A percentile compares a stretch with the other conserved stretches of the same genome.
Evolutionary conservation across 495 filamentous ascomycete species (phyloP).

Genomic region (Cenococcum geophilum): DNA sequence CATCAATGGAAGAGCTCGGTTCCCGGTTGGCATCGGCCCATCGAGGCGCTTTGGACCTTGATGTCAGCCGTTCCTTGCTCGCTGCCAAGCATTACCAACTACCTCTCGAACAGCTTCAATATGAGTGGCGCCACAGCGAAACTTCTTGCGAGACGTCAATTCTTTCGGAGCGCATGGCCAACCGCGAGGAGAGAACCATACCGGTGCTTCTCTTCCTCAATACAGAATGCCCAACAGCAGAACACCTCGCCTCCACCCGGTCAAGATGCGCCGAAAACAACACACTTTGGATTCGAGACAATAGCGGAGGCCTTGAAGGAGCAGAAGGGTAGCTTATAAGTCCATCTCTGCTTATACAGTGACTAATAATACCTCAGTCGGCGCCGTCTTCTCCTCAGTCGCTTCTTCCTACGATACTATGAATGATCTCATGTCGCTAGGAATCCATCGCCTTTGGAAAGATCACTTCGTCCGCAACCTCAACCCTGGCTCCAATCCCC

Average conservation of each 20-base stretch:
- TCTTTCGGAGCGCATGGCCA: slow-evolving; percentile 8
- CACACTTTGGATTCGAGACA: slow-evolving; percentile 91
- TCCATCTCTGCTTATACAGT: neutral
- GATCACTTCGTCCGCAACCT: slow-evolving; percentile 91
- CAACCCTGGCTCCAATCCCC: slow-evolving; percentile 72
- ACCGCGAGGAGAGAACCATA: slow-evolving; percentile 33
- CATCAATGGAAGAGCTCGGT: slow-evolving; percentile 17
- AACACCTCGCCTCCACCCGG: slow-evolving; percentile 33
- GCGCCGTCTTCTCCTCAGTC: slow-evolving; percentile 89
- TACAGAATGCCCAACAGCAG: slow-evolving; percentile 42
- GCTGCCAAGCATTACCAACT: slow-evolving; percentile 16
- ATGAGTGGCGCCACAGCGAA: slow-evolving; percentile 21
- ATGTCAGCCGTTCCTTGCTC: neutral
- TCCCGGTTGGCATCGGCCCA: slow-evolving; percentile 24
- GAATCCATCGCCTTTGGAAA: slow-evolving; percentile 97
- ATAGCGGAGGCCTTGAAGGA: slow-evolving; percentile 79
- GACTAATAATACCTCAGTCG: slow-evolving; percentile 50
- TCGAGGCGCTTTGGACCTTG: neutral
- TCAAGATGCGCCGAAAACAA: slow-evolving; percentile 49
- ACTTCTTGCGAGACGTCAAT: slow-evolving; percentile 22
- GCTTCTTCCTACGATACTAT: slow-evolving; percentile 88
- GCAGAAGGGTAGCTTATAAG: slow-evolving; percentile 50
- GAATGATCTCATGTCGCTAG: slow-evolving; percentile 99
- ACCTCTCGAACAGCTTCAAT: slow-evolving; percentile 4
- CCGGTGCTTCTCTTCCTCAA: slow-evolving; percentile 53